A percentile compares a stretch with the other conserved stretches of the same genome.
Evolutionary conservation across 2,329 filamentous ascomycete genomes (phyloP).

Genomic region (Epichloe aotearoae): DNA sequence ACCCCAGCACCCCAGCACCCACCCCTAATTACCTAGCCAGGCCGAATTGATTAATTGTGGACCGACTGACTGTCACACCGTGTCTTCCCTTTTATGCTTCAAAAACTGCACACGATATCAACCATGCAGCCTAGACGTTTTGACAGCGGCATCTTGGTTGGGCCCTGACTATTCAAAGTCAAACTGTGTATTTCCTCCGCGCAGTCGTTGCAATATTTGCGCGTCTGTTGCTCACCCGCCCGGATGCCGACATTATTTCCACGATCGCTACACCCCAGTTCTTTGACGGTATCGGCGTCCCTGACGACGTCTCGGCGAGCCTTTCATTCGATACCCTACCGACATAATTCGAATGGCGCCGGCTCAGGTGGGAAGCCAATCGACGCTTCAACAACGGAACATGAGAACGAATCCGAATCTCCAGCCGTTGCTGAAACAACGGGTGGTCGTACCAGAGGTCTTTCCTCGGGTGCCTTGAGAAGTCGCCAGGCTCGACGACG

Average conservation of each 20-base stretch:
- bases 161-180: neutral
- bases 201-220: neutral
- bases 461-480: conserved; percentile 14
- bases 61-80: too few species aligned
- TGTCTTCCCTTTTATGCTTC: too few species aligned
- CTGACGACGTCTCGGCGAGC: conserved; percentile 9
- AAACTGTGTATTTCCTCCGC: neutral
- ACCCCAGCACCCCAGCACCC: too few species aligned
- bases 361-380: conserved; percentile 15
- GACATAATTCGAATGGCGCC: conserved; percentile 8
- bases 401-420: conserved; percentile 16
- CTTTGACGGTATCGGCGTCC: conserved; percentile 13
- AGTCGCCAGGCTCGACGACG: conserved; percentile 20
- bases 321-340: conserved; percentile 12
- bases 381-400: conserved; percentile 13
- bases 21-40: too few species aligned
- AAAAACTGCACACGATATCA: neutral
- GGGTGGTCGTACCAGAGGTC: conserved; percentile 15
- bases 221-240: conserved; percentile 10
- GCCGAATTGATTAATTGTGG: too few species aligned
- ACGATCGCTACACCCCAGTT: conserved; percentile 16
- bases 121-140: neutral
- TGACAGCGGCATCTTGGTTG: neutral
- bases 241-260: conserved; percentile 19
- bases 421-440: conserved; percentile 15